phyloP scores from a whole-genome alignment of 768 basidiomycete species.

The Tulasnella calospora region DNA sequence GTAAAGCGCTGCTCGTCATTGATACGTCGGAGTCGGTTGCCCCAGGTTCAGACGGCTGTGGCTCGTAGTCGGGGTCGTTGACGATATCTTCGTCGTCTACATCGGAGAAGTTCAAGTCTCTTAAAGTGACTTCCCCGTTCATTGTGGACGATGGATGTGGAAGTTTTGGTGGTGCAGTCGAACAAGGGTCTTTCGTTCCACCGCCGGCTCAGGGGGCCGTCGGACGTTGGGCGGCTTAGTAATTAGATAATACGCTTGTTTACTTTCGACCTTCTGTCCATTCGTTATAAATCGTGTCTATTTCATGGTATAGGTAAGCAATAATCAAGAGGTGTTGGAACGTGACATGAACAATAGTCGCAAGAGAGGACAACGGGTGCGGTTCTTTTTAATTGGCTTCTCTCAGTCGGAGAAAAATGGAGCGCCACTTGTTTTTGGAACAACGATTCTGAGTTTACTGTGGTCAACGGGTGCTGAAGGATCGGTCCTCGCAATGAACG shows the following conservation, averaged over 20 bases:
- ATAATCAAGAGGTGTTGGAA: not conserved
- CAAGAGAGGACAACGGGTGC: not conserved
- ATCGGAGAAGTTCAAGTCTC: not conserved
- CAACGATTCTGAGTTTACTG: not conserved
- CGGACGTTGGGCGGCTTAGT: not conserved
- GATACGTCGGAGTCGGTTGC: not conserved
- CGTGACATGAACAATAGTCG: not conserved
- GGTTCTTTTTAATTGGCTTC: too few relatives aligned
- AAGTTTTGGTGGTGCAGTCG: not conserved
- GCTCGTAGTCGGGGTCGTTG: conserved; percentile 4
- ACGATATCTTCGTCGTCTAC: not conserved
- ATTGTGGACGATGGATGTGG: not conserved
- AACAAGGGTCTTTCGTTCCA: not conserved
- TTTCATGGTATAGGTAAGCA: not conserved
- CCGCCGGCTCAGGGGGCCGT: not conserved
- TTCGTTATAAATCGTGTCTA: not conserved
- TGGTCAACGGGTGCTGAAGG: not conserved
- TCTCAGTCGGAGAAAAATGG: not conserved
- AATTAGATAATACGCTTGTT: not conserved
- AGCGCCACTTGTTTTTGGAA: not conserved
- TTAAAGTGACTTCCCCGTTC: not conserved
- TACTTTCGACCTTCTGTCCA: too few relatives aligned
- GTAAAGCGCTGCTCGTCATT: not conserved
- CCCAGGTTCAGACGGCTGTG: not conserved
- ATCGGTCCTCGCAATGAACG: not conserved